These are phyloP conservation scores for Rhynchospora tenuis DNA, from an alignment of 176 grass and related monocot species.

Conservation along the genomic window DNA sequence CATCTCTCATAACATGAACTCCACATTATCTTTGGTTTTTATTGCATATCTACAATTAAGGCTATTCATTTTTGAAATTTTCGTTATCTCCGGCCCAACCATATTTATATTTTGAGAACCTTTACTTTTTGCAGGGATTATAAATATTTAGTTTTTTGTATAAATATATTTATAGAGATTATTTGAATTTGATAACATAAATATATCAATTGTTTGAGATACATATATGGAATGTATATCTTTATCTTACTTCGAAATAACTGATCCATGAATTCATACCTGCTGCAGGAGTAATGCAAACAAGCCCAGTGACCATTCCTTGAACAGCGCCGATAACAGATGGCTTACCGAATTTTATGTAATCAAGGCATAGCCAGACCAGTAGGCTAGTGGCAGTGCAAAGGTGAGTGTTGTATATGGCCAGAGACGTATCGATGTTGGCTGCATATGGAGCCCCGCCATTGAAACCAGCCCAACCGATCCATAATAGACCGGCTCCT, in stretches of 20 bases:
- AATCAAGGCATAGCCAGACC: constrained; percentile 64
- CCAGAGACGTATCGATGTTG: constrained; percentile 50
- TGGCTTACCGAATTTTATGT: constrained; percentile 37
- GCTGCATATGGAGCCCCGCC: constrained; percentile 63
- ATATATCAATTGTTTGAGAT: not conserved
- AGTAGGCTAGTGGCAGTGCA: constrained; percentile 77
- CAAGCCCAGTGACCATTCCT: constrained; percentile 41
- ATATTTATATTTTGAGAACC: not conserved
- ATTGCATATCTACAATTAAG: not conserved
- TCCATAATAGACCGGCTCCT: constrained; percentile 69
- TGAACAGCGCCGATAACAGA: constrained; percentile 44
- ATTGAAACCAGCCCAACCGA: constrained; percentile 87
- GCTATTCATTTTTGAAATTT: not conserved
- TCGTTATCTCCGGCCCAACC: not conserved
- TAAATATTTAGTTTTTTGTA: no score
- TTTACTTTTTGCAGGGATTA: no score
- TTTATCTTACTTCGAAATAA: not conserved
- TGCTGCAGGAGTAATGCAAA: constrained; percentile 44
- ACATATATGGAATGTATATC: not conserved
- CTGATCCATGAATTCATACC: constrained; percentile 5
- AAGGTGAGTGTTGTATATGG: constrained; percentile 72
- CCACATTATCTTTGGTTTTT: not conserved
- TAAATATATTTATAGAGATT: no score
- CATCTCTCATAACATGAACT: not conserved
- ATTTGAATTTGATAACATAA: not conserved